phyloP scores from a whole-genome alignment of 1,139 yeast genomes.

The Hansenula lynferdii region DNA sequence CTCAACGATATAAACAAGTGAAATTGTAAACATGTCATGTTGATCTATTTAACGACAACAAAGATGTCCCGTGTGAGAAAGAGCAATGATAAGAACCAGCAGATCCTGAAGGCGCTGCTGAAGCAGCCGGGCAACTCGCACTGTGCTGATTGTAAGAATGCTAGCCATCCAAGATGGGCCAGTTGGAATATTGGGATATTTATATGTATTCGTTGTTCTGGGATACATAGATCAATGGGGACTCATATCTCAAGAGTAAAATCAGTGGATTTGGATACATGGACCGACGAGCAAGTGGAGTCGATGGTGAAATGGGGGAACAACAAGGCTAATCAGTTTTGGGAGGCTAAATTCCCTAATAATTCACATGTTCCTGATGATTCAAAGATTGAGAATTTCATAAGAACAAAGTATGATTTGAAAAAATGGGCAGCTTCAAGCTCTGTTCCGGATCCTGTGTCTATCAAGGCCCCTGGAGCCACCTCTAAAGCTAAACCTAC shows the following conservation, averaged over 20 bases:
- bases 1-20: too few species aligned
- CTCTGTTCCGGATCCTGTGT: constrained; percentile 21
- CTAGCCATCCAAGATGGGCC: constrained; percentile 96
- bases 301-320: constrained; percentile 89
- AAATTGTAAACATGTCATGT: too few species aligned
- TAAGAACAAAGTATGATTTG: constrained; percentile 85
- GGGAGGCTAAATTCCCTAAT: constrained; percentile 79
- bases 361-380: constrained; percentile 72
- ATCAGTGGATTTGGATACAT: constrained; percentile 90
- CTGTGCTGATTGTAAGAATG: constrained; percentile 90
- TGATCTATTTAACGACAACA: too few species aligned
- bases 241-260: constrained; percentile 86
- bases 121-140: constrained; percentile 69
- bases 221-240: constrained; percentile 93
- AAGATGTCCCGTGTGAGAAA: constrained; percentile 8
- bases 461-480: constrained; percentile 2
- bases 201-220: constrained; percentile 89
- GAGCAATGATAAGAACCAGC: constrained; percentile 18
- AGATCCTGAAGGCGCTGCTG: constrained; percentile 65
- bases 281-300: constrained; percentile 92
- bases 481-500: too few species aligned
- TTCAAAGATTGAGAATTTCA: constrained; percentile 82
- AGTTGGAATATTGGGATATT: constrained; percentile 94
- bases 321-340: constrained; percentile 63
- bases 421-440: constrained; percentile 67